Evolutionary conservation across 345 rosid species (phyloP), one percentile per base, ranked within the genome.

Genomic region (Alliaria petiolata): DNA sequence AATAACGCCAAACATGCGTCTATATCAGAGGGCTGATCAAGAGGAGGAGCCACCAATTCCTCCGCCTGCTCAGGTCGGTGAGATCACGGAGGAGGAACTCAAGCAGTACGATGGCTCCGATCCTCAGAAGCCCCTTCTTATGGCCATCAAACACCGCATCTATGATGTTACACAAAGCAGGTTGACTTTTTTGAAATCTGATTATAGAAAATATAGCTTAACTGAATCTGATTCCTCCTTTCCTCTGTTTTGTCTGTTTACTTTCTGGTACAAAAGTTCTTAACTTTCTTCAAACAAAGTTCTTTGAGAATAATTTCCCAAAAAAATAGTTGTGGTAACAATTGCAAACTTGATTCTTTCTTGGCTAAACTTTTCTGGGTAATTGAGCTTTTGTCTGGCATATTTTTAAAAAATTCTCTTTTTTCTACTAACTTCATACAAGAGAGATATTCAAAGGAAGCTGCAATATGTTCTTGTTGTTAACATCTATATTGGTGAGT

Each of bases 111-210:
- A 92, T 65, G 99, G 99, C 46, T 12, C 82, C 6, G 97, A 95
- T 83, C 77, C 93, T 28, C 72, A 79, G 61, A 95, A 92, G 73
- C 95, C 99, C 30, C 85, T 95, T 75, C 95, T 95, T 42, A 92
- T 95, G 99, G 98, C 98, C 49, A 92, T 95, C 78, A 92, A 92
- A 83, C 90, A 91, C 42, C 99, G 92, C 98, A 95, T 95, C 93
- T 95, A 92, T 67, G 99, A 95, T 70, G 96, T 95, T 12, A 88
- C 99, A 0, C 95, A 86, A 70, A 90, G 98, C 98, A 92, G 98
- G 98, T 95, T n/a, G 25, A 22, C 25, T 22, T 22, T 1, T n/a
- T 22, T 22, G 1, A 22, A 22, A 22, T 22, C 25, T 22, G 25
- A 22, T 22, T 22, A 1, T 22, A n/a, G n/a, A n/a, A n/a, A n/a